phyloP scores from a whole-genome alignment of 148 eudicot species.

The Dysphania ambrosioides region DNA sequence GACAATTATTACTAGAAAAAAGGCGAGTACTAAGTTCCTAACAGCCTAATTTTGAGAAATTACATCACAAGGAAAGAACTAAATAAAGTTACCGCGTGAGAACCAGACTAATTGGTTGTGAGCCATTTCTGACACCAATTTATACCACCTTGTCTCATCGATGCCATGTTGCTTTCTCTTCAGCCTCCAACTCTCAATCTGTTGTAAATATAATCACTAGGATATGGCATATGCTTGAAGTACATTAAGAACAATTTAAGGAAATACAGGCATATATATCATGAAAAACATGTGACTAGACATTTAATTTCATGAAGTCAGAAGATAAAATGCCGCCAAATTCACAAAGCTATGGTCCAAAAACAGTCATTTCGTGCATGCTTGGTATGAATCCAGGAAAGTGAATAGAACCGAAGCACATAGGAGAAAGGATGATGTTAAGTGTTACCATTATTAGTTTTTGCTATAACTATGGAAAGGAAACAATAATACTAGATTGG shows the following conservation, averaged over 20 bases:
- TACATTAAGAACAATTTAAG: neutral
- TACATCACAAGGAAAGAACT: conserved; percentile 14
- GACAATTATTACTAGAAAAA: neutral
- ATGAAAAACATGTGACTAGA: neutral
- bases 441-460: too few species aligned
- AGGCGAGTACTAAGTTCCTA: neutral
- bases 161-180: neutral
- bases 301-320: neutral
- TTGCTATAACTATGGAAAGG: too few species aligned
- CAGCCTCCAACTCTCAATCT: conserved; percentile 15
- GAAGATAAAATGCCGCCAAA: neutral
- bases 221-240: neutral
- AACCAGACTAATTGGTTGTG: conserved; percentile 6
- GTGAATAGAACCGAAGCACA: neutral
- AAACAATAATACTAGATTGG: too few species aligned
- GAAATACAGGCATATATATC: neutral
- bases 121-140: neutral
- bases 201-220: conserved; percentile 6
- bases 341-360: neutral
- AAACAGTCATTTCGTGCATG: too few species aligned
- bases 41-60: neutral
- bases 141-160: neutral
- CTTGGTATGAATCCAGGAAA: too few species aligned
- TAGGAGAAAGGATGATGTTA: neutral
- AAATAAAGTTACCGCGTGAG: conserved; percentile 15